Base-by-base conservation (phyloP, 2,329 filamentous ascomycete species). In the Pseudocercospora ulei region DNA sequence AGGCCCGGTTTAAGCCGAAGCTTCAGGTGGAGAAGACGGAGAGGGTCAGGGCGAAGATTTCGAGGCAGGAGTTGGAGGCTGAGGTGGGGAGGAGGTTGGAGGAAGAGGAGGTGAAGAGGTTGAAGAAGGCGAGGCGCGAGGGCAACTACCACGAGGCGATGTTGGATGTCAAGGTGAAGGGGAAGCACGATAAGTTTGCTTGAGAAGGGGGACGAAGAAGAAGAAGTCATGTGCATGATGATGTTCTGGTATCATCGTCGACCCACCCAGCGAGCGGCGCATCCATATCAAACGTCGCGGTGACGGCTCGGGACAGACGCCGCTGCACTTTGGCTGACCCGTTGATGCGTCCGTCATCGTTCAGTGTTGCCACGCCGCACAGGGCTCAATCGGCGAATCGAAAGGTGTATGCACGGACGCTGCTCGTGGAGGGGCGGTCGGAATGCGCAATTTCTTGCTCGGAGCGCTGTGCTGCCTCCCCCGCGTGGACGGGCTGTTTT, bases 81-180 rank as follows among this genome's bases (percentile, higher is more conserved):
- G 56, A 56, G 27, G 55, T 56, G 3, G 56, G 56, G 0, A 43
- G 56, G 25, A 35, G 48, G 20, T 14, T 59, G 29, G 55, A 56
- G 8, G 87, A 96, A 55, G 80, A 88, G 39, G 90, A 98, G 63
- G 83, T 95, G 26, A 80, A 73, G 64, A 74, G 69, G 59, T 61
- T 98, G 57, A 92, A 92, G 69, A 80, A 69, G 62, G 86, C 90
- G 20, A 73, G 83, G 58, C 74, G 76, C 52, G 82, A 95, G 53
- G 90, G 90, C 0, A 79, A 88, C 59, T 95, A 90, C 59, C 82
- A 95, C 59, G 87, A 96, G 65, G 75, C 75, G 51, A 64, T 95
- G 55, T 64, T 96, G 49, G 79, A 92, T 63, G 68, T 95, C 39
- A 90, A 88, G 62, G 80, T 90, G 18, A 94, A 94, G 67, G 78